A percentile compares a stretch with the other conserved stretches of the same genome.
These are phyloP conservation scores for Pseudoturritis turrita DNA, from an alignment of 345 rosid genomes.

Conservation along the genomic window DNA sequence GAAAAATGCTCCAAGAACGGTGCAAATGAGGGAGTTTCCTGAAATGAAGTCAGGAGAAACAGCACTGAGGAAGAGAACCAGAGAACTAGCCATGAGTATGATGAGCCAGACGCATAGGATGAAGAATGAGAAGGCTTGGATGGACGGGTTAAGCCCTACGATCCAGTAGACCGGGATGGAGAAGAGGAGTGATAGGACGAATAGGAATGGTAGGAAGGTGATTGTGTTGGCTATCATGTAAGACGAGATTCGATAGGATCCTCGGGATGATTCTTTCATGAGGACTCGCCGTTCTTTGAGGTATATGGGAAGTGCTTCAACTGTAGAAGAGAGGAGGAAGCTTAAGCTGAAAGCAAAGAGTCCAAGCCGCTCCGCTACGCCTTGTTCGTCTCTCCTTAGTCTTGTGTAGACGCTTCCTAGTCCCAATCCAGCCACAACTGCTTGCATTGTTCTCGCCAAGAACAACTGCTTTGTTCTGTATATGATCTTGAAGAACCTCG, in stretches of 20 bases:
- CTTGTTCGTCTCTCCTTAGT: slow-evolving; percentile 54
- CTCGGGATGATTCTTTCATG: slow-evolving; percentile 86
- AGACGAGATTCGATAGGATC: slow-evolving; percentile 75
- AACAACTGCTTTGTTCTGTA: slow-evolving; percentile 78
- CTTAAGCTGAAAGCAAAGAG: slow-evolving; percentile 86
- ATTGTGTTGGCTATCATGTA: slow-evolving; percentile 86
- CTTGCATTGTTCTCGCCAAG: slow-evolving; percentile 85
- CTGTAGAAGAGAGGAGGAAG: slow-evolving; percentile 84
- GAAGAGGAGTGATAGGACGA: slow-evolving; percentile 64
- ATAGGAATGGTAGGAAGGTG: slow-evolving; percentile 67
- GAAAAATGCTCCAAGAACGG: slow-evolving; percentile 79
- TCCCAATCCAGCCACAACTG: slow-evolving; percentile 72
- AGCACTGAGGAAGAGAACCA: slow-evolving; percentile 74
- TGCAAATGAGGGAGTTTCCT: slow-evolving; percentile 77
- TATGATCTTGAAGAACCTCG: slow-evolving; percentile 76
- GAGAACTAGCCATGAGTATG: slow-evolving; percentile 75
- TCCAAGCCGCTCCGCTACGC: slow-evolving; percentile 67
- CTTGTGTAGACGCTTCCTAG: slow-evolving; percentile 71
- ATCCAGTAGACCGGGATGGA: slow-evolving; percentile 81
- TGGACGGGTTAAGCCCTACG: slow-evolving; percentile 74
- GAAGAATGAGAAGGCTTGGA: slow-evolving; percentile 60
- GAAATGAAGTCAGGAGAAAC: slow-evolving; percentile 80
- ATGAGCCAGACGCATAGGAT: slow-evolving; percentile 73
- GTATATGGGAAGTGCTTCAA: slow-evolving; percentile 88
- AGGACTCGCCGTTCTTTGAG: slow-evolving; percentile 79